These are phyloP conservation scores for Penicillium subrubescens DNA, from an alignment of 495 filamentous ascomycete genomes.

Conservation along the genomic window DNA sequence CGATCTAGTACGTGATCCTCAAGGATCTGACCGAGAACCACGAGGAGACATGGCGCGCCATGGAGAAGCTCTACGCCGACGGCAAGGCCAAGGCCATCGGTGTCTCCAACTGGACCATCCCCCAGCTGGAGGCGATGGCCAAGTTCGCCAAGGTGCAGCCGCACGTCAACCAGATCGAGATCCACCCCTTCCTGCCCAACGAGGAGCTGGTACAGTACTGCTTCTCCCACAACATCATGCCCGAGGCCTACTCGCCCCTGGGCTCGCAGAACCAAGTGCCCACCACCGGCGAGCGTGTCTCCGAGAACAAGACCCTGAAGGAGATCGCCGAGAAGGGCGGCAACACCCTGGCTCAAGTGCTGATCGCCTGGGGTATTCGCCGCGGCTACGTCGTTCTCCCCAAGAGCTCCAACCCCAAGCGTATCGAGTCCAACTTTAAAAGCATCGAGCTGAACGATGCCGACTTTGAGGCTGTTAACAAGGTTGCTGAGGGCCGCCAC, in stretches of 20 bases:
- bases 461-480: slow-evolving; percentile 60
- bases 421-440: slow-evolving; percentile 69
- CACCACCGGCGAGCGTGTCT: slow-evolving; percentile 64
- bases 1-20: slow-evolving; percentile 51
- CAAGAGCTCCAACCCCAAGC: slow-evolving; percentile 64
- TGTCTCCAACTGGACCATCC: slow-evolving; percentile 80
- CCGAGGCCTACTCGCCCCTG: slow-evolving; percentile 75
- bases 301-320: slow-evolving; percentile 60
- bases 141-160: slow-evolving; percentile 67
- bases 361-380: slow-evolving; percentile 71
- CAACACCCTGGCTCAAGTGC: slow-evolving; percentile 65
- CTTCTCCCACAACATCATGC: slow-evolving; percentile 70
- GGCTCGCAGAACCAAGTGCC: slow-evolving; percentile 64
- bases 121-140: slow-evolving; percentile 68
- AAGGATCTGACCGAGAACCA: slow-evolving; percentile 65
- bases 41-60: slow-evolving; percentile 73
- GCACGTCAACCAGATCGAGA: slow-evolving; percentile 88
- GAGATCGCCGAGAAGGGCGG: slow-evolving; percentile 64
- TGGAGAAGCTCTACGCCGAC: slow-evolving; percentile 73
- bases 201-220: slow-evolving; percentile 66
- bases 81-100: slow-evolving; percentile 80
- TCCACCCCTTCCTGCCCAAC: slow-evolving; percentile 91
- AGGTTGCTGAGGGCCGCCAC: slow-evolving; percentile 61
- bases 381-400: slow-evolving; percentile 73
- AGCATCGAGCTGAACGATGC: slow-evolving; percentile 57